Evolutionary conservation across 345 rosid species (phyloP).

Genomic region (Angophora floribunda): DNA sequence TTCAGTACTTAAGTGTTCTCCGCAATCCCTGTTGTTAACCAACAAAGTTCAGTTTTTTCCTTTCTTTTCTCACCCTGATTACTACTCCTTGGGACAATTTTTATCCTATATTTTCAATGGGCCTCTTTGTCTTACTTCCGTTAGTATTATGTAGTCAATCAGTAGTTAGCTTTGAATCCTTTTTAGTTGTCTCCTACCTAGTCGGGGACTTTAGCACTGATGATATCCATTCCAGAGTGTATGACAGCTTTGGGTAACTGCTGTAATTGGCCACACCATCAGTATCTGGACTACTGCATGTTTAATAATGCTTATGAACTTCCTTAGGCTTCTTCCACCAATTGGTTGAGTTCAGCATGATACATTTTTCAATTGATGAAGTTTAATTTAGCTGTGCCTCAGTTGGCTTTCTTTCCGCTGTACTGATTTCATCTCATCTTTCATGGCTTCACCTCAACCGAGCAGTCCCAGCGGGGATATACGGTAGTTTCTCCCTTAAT

Average conservation of each 20-base stretch:
- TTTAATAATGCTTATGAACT: not conserved
- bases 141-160: not conserved
- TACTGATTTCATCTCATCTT: not conserved
- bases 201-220: not conserved
- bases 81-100: not conserved
- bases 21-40: not conserved
- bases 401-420: not conserved
- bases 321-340: not conserved
- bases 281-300: not conserved
- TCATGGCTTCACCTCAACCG: conserved; percentile 6
- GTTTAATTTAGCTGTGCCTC: not conserved
- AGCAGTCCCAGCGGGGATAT: conserved; percentile 89
- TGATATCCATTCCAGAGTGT: not conserved
- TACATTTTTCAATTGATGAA: not conserved
- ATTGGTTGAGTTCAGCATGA: not conserved
- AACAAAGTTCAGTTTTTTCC: not conserved
- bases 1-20: not conserved
- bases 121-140: not conserved
- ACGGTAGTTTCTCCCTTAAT: conserved; percentile 32
- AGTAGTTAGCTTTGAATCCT: not conserved
- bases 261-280: not conserved
- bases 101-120: not conserved
- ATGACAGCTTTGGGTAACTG: not conserved
- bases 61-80: not conserved
- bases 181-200: not conserved